phyloP scores from a whole-genome alignment of 2,329 filamentous ascomycete genomes.

The Massarina eburnea region DNA sequence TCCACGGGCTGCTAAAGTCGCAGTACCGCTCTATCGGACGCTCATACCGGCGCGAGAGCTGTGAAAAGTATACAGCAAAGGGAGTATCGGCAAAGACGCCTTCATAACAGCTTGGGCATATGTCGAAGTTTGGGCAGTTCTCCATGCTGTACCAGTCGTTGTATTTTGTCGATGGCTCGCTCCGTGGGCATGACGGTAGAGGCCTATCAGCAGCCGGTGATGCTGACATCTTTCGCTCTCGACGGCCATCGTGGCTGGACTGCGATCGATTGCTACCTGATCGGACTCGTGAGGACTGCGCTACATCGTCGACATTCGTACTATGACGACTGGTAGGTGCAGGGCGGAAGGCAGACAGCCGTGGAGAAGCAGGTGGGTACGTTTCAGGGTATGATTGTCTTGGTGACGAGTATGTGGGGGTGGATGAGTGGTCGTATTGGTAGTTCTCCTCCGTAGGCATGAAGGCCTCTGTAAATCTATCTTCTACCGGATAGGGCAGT shows the following conservation, averaged over 20 bases:
- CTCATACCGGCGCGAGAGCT: conserved; percentile 60
- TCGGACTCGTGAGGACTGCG: conserved; percentile 20
- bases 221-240: conserved; percentile 15
- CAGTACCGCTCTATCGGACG: conserved; percentile 65
- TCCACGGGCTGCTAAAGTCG: conserved; percentile 81
- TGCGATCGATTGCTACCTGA: conserved; percentile 32
- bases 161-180: conserved; percentile 61
- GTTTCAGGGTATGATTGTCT: conserved; percentile 27
- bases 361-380: conserved; percentile 24
- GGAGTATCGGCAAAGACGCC: conserved; percentile 68
- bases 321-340: conserved; percentile 11
- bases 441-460: conserved; percentile 50
- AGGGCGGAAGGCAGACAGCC: conserved; percentile 15
- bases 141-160: conserved; percentile 82
- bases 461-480: conserved; percentile 34
- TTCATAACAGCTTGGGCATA: conserved; percentile 80
- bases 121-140: conserved; percentile 69
- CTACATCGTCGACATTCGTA: conserved; percentile 22
- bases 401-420: conserved; percentile 16
- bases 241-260: conserved; percentile 24
- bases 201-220: conserved; percentile 25
- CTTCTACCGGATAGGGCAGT: conserved; percentile 51
- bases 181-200: conserved; percentile 67
- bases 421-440: conserved; percentile 38
- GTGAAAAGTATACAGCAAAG: conserved; percentile 68